These are phyloP conservation scores for Podila minutissima DNA, from an alignment of 192 early-diverging fungal genomes.

Conservation along the genomic window DNA sequence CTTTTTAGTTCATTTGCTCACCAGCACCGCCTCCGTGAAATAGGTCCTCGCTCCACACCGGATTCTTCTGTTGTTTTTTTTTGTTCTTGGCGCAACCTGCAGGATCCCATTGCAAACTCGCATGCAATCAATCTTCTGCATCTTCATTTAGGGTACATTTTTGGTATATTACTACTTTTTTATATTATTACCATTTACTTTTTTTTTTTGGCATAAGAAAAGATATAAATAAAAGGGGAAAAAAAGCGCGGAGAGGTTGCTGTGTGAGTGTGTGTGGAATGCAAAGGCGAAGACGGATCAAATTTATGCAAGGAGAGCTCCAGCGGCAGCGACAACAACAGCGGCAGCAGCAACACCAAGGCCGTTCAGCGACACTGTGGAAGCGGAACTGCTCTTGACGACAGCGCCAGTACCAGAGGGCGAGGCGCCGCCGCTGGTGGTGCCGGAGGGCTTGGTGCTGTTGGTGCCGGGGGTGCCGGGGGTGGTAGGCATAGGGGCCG, in stretches of 20 bases:
- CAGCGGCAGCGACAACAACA: constrained; percentile 1
- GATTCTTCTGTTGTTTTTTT: too few species aligned
- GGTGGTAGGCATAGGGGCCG: constrained; percentile 21
- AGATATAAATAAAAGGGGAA: too few species aligned
- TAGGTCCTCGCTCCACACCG: too few species aligned
- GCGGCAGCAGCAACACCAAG: neutral
- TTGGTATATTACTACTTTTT: too few species aligned
- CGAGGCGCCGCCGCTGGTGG: neutral
- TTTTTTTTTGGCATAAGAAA: too few species aligned
- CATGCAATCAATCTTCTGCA: too few species aligned
- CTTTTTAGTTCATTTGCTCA: too few species aligned
- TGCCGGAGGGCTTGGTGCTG: constrained; percentile 1
- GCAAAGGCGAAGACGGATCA: neutral
- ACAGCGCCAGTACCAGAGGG: neutral
- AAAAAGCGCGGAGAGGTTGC: neutral
- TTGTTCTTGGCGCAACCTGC: too few species aligned
- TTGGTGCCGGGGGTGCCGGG: neutral
- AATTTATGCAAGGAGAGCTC: constrained; percentile 5
- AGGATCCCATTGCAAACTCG: too few species aligned
- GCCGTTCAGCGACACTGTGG: neutral
- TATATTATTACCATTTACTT: too few species aligned
- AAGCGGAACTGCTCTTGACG: neutral
- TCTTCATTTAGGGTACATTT: too few species aligned
- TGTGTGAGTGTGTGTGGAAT: neutral
- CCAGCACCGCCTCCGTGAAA: too few species aligned